Conservation (phyloP, 75 land plant genomes). For the Sequoiadendron giganteum region DNA sequence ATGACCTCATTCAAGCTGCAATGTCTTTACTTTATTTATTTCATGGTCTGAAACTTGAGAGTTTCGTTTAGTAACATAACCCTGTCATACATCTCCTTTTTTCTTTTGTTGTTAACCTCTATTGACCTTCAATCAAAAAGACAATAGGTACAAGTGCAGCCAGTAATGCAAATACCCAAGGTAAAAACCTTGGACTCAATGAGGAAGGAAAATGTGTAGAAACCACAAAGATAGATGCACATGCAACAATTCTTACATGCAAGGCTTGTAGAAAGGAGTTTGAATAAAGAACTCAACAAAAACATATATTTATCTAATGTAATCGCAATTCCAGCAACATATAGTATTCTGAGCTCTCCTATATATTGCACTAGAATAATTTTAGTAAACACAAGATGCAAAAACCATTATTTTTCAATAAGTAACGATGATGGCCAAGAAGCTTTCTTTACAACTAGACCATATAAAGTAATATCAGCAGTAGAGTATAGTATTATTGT, state of each 20-base stretch:
- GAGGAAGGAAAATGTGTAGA: slow-evolving; percentile 94
- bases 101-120: slow-evolving; percentile 42
- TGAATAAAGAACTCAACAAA: slow-evolving; percentile 84
- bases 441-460: slow-evolving; percentile 58
- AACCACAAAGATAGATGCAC: slow-evolving; percentile 76
- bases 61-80: too few relatives aligned
- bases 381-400: slow-evolving; percentile 75
- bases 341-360: slow-evolving; percentile 77
- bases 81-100: not conserved
- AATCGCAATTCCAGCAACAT: slow-evolving; percentile 78
- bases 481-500: slow-evolving; percentile 17
- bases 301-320: slow-evolving; percentile 73
- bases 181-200: slow-evolving; percentile 80
- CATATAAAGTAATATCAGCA: slow-evolving; percentile 89
- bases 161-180: slow-evolving; percentile 93
- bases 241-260: slow-evolving; percentile 70
- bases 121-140: slow-evolving; percentile 85
- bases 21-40: too few relatives aligned
- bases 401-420: slow-evolving; percentile 55
- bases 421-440: slow-evolving; percentile 96
- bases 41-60: too few relatives aligned
- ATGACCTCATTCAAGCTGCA: too few relatives aligned
- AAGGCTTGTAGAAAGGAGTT: slow-evolving; percentile 66
- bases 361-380: slow-evolving; percentile 87
- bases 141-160: slow-evolving; percentile 91